Evolutionary conservation across 495 filamentous ascomycete species (phyloP).

Genomic region (Penicillium flavigenum): DNA sequence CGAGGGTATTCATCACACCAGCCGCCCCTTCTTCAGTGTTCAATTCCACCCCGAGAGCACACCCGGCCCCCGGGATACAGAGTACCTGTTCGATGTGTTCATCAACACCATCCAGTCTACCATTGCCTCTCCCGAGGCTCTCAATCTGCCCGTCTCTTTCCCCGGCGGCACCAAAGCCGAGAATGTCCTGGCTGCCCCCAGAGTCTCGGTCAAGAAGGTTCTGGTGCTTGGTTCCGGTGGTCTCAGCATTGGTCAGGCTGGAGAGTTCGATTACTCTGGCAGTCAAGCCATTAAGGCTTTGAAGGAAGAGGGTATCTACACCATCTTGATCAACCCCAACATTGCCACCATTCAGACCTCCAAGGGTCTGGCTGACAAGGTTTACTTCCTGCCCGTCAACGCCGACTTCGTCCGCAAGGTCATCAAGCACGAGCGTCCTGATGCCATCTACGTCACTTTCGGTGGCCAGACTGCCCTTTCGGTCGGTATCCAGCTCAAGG

Average conservation of each 20-base stretch:
- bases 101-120: conserved; percentile 75
- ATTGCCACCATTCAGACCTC: conserved; percentile 99
- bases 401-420: conserved; percentile 95
- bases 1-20: conserved; percentile 87
- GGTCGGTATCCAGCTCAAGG: conserved; percentile 94
- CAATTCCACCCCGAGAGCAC: conserved; percentile 98
- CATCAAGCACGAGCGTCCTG: conserved; percentile 89
- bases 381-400: conserved; percentile 97
- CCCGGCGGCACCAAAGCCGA: conserved; percentile 79
- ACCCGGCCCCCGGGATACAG: conserved; percentile 93
- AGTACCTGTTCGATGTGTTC: conserved; percentile 96
- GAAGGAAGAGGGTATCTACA: conserved; percentile 94
- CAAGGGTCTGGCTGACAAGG: conserved; percentile 92
- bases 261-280: conserved; percentile 99
- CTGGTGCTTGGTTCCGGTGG: conserved; percentile 94
- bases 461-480: conserved; percentile 94
- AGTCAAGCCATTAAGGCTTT: conserved; percentile 89
- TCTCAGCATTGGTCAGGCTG: conserved; percentile 95
- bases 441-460: conserved; percentile 97
- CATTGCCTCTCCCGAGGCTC: conserved; percentile 56
- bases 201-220: conserved; percentile 90
- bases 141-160: conserved; percentile 72
- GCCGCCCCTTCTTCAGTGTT: conserved; percentile 91
- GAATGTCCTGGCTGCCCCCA: conserved; percentile 70
- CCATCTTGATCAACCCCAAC: conserved; percentile 96